Base-by-base conservation (phyloP, 495 filamentous ascomycete genomes). In the Baudoinia panamericana region DNA sequence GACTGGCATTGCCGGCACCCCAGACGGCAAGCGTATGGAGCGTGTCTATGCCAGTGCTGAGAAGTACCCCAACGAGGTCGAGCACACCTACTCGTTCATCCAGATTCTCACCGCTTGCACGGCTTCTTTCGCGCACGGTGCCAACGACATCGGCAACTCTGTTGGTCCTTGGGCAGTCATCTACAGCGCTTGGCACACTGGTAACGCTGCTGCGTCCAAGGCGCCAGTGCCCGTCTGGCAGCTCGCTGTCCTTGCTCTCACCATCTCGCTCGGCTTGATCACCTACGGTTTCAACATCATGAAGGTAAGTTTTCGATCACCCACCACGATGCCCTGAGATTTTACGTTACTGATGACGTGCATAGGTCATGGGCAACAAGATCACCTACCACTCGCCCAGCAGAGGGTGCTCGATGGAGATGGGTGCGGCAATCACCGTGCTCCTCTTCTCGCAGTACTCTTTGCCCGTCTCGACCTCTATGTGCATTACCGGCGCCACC, bases 311-410 rank as follows among this genome's bases (percentile, higher is more conserved):
- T 28, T 28, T 28, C n/a, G 26, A 28, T 28, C 26, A 8, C 26
- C n/a, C n/a, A n/a, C n/a, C n/a, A n/a, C n/a, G n/a, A n/a, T n/a
- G n/a, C n/a, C n/a, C n/a, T n/a, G n/a, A n/a, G n/a, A n/a, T n/a
- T n/a, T n/a, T n/a, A n/a, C n/a, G n/a, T n/a, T n/a, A n/a, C n/a
- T n/a, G n/a, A n/a, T n/a, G n/a, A n/a, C n/a, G n/a, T n/a, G n/a
- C n/a, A n/a, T n/a, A 12, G 12, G 33, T 25, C 23, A 72, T 78
- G 70, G 75, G 75, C 46, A 80, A 78, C 65, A 72, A 73, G 45
- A 76, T 78, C 48, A 78, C 75, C 33, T 71, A 76, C 53, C 72
- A 76, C 62, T 75, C 72, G 2, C 75, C 75, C 4, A 71, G 64
- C 46, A 62, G 74, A 35, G 68, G 75, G 25, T 75, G 59, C 51